Evolutionary conservation across 768 basidiomycete species (phyloP).

Genomic region (Saitozyma sp.): DNA sequence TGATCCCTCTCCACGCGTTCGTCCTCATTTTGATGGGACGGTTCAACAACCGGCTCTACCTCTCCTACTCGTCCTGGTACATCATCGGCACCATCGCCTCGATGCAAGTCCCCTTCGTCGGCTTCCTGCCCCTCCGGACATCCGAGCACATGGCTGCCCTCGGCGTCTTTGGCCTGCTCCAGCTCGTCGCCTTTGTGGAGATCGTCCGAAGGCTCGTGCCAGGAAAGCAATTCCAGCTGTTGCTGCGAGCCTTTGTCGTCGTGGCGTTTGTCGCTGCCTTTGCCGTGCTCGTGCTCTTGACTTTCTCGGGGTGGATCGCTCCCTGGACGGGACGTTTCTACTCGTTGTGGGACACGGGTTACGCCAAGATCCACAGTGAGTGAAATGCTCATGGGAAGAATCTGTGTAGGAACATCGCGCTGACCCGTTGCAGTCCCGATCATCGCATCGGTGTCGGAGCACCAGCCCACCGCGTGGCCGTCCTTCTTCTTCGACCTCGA

Average conservation of each 20-base stretch:
- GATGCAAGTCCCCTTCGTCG: slow-evolving; percentile 99
- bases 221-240: slow-evolving; percentile 83
- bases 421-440: slow-evolving; percentile 65
- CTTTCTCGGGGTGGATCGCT: slow-evolving; percentile 91
- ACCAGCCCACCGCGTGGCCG: slow-evolving; percentile 99
- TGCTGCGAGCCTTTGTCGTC: slow-evolving; percentile 71
- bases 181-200: slow-evolving; percentile 90
- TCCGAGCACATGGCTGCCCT: slow-evolving; percentile 99
- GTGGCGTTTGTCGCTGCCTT: slow-evolving; percentile 70
- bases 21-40: slow-evolving; percentile 94
- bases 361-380: slow-evolving; percentile 83
- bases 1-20: slow-evolving; percentile 97
- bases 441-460: slow-evolving; percentile 98
- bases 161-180: slow-evolving; percentile 93
- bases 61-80: slow-evolving; percentile 96
- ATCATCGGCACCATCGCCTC: slow-evolving; percentile 93
- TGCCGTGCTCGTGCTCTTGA: slow-evolving; percentile 72
- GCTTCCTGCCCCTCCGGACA: slow-evolving; percentile 95
- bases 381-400: neutral
- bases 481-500: slow-evolving; percentile 99
- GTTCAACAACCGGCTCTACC: slow-evolving; percentile 85
- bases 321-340: slow-evolving; percentile 99
- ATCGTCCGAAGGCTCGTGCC: slow-evolving; percentile 85
- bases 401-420: neutral
- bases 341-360: slow-evolving; percentile 98